These are phyloP conservation scores for Gillenia trifoliata DNA, from an alignment of 306 rosid genomes.

Conservation along the genomic window DNA sequence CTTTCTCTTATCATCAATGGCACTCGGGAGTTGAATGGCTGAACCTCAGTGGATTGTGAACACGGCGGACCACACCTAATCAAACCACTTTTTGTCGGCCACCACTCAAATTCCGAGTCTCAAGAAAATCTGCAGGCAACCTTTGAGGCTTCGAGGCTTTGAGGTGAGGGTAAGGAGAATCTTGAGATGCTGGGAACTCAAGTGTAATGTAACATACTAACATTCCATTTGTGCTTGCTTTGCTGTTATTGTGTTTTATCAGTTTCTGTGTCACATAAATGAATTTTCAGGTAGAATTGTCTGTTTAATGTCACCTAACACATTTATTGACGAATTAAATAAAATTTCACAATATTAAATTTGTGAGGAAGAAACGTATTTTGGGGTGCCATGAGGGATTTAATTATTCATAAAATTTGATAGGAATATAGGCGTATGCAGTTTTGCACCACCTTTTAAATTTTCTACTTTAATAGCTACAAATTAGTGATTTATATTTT, in stretches of 20 bases:
- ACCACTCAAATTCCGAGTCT: neutral
- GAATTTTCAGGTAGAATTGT: neutral
- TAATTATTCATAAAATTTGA: neutral
- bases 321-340: neutral
- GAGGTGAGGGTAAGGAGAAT: neutral
- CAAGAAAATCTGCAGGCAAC: neutral
- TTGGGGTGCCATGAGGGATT: neutral
- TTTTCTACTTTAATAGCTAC: neutral
- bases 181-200: neutral
- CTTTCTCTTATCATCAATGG: neutral
- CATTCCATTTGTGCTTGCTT: neutral
- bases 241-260: neutral
- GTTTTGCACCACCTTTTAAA: neutral
- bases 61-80: neutral
- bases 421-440: neutral
- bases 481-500: neutral
- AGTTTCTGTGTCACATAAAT: constrained; percentile 2
- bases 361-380: neutral
- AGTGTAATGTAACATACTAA: neutral
- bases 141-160: too few species aligned
- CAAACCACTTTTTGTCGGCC: neutral
- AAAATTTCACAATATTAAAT: neutral
- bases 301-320: neutral
- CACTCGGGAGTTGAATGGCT: neutral
- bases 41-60: neutral